Evolutionary conservation across 768 basidiomycete genomes (phyloP), one percentile per base, ranked within the genome.

Genomic region (Suillus spraguei): DNA sequence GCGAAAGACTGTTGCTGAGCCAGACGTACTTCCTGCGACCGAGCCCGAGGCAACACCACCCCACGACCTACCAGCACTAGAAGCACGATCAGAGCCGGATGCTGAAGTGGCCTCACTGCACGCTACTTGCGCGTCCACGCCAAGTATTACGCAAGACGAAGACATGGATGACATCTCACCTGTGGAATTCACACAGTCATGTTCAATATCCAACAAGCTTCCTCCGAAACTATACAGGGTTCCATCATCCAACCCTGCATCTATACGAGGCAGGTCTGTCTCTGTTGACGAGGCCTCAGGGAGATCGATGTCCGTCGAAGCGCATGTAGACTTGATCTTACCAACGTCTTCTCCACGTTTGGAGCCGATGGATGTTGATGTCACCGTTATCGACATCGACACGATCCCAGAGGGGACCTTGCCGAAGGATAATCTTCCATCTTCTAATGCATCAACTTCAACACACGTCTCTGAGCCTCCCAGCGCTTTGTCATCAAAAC

Each of bases 351-450:
- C 49, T 33, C 9, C 38, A 13, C 33, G n/a, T 32, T 22, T 5
- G 22, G 72, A 72, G 35, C 2, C 6, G 35, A 77, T 76, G 72
- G 70, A 77, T 33, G 63, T 74, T n/a, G 75, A 75, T 41, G 38
- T 4, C 24, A 28, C 24, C 0, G 38, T 58, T 20, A 56, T 56
- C 17, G 56, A 58, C 10, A 13, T 58, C 10, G 56, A 41, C 1
- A 20, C 39, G 11, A 20, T 28, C 39, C 24, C 17, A 32, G 39
- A 32, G 6, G 39, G 24, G 39, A 20, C 6, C 10, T 10, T 20
- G 39, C 24, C 11, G 17, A 58, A 20, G 17, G 39, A 42, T 24
- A 58, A 28, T 38, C 14, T 39, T 56, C 10, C 38, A 28, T 41
- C 56, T 32, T 41, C 56, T 16, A 41, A 20, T 13, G 28, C 17